Evolutionary conservation across 106 monocot genomes (phyloP).

Genomic region (Xerophyta viscosa): DNA sequence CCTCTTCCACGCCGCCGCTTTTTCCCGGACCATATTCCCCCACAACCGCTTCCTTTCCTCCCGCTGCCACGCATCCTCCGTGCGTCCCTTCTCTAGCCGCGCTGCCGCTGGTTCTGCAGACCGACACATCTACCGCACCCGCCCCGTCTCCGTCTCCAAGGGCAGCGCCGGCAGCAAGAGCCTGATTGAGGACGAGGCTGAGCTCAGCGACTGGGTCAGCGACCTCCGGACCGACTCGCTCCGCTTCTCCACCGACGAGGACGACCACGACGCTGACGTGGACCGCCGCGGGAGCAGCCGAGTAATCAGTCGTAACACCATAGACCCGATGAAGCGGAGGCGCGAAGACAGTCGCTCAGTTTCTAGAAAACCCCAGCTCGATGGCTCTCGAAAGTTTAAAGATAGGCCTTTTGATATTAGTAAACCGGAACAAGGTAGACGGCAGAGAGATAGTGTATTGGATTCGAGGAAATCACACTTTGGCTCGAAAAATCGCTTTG

Average conservation of each 20-base stretch:
- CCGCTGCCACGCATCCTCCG: neutral
- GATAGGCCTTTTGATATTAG: too few species aligned
- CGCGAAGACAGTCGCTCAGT: too few species aligned
- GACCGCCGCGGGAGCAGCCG: too few species aligned
- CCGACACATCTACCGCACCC: constrained; percentile 13
- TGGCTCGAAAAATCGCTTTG: constrained; percentile 11
- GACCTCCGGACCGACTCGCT: constrained; percentile 45
- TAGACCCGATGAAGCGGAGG: too few species aligned
- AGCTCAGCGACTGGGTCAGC: constrained; percentile 83
- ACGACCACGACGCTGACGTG: constrained; percentile 5
- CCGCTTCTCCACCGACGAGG: constrained; percentile 18
- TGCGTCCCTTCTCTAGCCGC: neutral
- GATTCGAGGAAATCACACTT: constrained; percentile 1
- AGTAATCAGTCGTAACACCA: too few species aligned
- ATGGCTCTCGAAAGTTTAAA: too few species aligned
- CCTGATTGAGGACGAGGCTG: constrained; percentile 83
- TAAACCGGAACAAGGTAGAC: constrained; percentile 1
- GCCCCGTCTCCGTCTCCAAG: constrained; percentile 18
- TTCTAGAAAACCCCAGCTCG: too few species aligned
- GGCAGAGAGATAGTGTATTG: constrained; percentile 5
- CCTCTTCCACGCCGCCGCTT: constrained; percentile 16
- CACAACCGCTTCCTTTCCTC: neutral
- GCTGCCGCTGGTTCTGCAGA: neutral
- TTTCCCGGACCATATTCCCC: neutral
- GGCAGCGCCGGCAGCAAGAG: constrained; percentile 38